Conservation (phyloP, 2,329 filamentous ascomycete species). For the Stagonosporopsis rhizophila region DNA sequence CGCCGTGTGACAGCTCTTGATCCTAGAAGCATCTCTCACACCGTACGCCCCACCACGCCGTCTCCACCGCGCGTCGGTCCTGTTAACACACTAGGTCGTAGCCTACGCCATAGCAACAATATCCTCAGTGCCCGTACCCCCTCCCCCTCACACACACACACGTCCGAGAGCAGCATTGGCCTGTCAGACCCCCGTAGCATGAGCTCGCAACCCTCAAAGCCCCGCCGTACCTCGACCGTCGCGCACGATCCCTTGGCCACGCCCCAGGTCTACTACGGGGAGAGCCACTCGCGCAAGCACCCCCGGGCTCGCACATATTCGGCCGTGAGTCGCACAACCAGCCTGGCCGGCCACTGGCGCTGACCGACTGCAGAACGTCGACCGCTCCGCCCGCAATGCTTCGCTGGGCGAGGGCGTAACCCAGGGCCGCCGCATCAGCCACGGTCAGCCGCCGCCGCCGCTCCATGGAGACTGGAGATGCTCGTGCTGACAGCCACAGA, state of each 20-base stretch:
- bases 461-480: neutral
- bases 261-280: constrained; percentile 67
- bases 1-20: constrained; percentile 23
- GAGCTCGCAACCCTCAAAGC: constrained; percentile 50
- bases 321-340: constrained; percentile 53
- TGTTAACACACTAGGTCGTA: constrained; percentile 20
- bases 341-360: neutral
- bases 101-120: constrained; percentile 29
- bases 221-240: constrained; percentile 50
- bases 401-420: constrained; percentile 34
- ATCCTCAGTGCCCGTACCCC: constrained; percentile 27
- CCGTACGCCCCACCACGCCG: constrained; percentile 24
- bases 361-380: constrained; percentile 38
- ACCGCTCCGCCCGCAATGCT: constrained; percentile 42
- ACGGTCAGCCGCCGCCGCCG: constrained; percentile 37
- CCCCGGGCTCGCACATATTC: constrained; percentile 62
- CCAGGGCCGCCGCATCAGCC: constrained; percentile 47
- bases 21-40: constrained; percentile 26
- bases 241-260: constrained; percentile 63
- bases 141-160: neutral
- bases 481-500: constrained; percentile 60
- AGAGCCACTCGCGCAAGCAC: constrained; percentile 56
- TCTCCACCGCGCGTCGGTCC: constrained; percentile 11
- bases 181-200: constrained; percentile 44
- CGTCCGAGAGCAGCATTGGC: constrained; percentile 21